Evolutionary conservation across 371 early-diverging fungal genomes (phyloP).

Genomic region (Rhizomucor pusillus): DNA sequence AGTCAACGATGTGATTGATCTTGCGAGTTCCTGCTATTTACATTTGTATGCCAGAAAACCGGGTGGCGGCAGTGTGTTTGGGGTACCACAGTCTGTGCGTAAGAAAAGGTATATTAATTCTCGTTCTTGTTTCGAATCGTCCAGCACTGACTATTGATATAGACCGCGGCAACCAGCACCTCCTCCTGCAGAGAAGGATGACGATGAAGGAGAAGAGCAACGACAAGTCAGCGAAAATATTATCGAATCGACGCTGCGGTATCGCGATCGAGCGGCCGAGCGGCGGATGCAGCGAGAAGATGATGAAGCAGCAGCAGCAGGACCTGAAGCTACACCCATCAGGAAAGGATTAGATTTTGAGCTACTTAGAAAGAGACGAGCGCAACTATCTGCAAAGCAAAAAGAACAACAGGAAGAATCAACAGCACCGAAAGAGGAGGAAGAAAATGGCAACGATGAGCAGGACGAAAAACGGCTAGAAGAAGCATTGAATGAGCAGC

Average conservation of each 20-base stretch:
- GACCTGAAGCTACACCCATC: conserved; percentile 4
- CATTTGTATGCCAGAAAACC: conserved; percentile 27
- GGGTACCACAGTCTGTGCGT: conserved; percentile 39
- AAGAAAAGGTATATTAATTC: conserved; percentile 35
- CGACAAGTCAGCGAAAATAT: not conserved
- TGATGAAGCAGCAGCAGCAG: conserved; percentile 30
- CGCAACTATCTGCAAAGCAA: no score
- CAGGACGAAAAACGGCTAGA: conserved; percentile 11
- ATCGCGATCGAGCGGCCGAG: conserved; percentile 91
- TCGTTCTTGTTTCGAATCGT: no score
- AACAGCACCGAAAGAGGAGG: no score
- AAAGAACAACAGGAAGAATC: no score
- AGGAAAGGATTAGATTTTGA: no score
- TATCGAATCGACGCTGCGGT: conserved; percentile 26
- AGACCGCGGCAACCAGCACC: no score
- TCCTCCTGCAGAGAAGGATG: no score
- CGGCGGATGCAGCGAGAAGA: conserved; percentile 58
- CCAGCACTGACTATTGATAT: no score
- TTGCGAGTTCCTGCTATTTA: conserved; percentile 9
- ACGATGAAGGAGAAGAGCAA: no score
- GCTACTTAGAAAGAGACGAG: conserved; percentile 16
- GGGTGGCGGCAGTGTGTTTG: conserved; percentile 40
- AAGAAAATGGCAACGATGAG: not conserved
- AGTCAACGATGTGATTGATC: conserved; percentile 6
- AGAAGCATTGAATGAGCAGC: not conserved